Percentiles rank a stretch among this genome's conserved stretches.
Conservation (phyloP, 83 land plant genomes). For the Diphasiastrum complanatum region DNA sequence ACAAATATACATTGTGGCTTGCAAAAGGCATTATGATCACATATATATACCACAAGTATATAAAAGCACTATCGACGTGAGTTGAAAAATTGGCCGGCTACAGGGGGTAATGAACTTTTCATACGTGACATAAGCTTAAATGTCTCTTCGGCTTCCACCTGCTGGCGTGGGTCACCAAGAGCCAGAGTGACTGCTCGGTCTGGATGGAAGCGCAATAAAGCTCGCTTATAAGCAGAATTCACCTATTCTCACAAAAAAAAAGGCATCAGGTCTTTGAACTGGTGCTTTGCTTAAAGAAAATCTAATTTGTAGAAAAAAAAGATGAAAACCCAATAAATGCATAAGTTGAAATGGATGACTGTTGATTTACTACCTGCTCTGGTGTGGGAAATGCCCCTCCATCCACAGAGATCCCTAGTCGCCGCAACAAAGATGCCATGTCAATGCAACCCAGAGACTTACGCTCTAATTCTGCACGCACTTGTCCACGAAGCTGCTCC, state of each 20-base stretch:
- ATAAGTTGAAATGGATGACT: neutral
- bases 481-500: slow-evolving; percentile 48
- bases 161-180: slow-evolving; percentile 47
- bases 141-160: slow-evolving; percentile 88
- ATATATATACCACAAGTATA: no score
- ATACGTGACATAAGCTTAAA: slow-evolving; percentile 76
- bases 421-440: slow-evolving; percentile 69
- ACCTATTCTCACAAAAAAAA: no score
- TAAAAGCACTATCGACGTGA: no score
- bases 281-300: no score
- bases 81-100: slow-evolving; percentile 32
- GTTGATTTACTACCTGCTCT: slow-evolving; percentile 41
- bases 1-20: no score
- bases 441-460: slow-evolving; percentile 45
- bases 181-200: slow-evolving; percentile 52
- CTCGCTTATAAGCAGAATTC: slow-evolving; percentile 74
- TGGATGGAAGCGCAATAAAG: slow-evolving; percentile 72
- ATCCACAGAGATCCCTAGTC: slow-evolving; percentile 57
- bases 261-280: no score
- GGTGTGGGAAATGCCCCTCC: slow-evolving; percentile 44
- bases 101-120: slow-evolving; percentile 50
- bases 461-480: slow-evolving; percentile 44
- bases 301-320: no score
- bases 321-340: neutral
- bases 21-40: no score